A percentile compares a stretch with the other conserved stretches of the same genome.
These are phyloP conservation scores for Skeletonema tropicum DNA, from an alignment of 108 stramenopile genomes.

Conservation along the genomic window DNA sequence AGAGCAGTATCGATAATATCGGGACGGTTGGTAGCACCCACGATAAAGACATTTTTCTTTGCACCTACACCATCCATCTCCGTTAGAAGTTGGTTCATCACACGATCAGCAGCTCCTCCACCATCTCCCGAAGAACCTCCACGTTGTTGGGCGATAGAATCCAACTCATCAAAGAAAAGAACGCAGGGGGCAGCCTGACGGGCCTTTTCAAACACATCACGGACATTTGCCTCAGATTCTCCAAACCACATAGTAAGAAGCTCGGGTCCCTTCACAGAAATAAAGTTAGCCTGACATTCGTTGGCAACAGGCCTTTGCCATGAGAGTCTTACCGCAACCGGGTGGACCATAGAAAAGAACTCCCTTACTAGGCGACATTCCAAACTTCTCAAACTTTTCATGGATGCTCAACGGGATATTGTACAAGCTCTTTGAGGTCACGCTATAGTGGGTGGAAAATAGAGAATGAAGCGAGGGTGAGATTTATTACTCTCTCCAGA, in stretches of 20 bases:
- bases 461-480: constrained; percentile 20
- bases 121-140: constrained; percentile 95
- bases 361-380: constrained; percentile 97
- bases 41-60: constrained; percentile 99
- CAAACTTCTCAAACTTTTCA: constrained; percentile 99
- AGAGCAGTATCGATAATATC: constrained; percentile 99
- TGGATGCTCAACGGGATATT: constrained; percentile 99
- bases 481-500: neutral
- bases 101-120: constrained; percentile 99
- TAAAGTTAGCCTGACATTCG: constrained; percentile 99
- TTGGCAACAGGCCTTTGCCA: constrained; percentile 99
- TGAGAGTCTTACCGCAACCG: constrained; percentile 99
- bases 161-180: constrained; percentile 99
- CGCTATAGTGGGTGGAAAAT: constrained; percentile 60
- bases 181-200: constrained; percentile 99
- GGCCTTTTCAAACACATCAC: constrained; percentile 99
- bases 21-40: constrained; percentile 98
- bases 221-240: constrained; percentile 99
- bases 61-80: constrained; percentile 99
- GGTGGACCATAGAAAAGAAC: constrained; percentile 99
- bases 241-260: constrained; percentile 99
- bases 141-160: constrained; percentile 98
- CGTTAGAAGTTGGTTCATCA: constrained; percentile 99
- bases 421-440: constrained; percentile 99
- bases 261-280: constrained; percentile 99